Conservation (phyloP, 176 grass and related monocot species). For the Thalia dealbata region DNA sequence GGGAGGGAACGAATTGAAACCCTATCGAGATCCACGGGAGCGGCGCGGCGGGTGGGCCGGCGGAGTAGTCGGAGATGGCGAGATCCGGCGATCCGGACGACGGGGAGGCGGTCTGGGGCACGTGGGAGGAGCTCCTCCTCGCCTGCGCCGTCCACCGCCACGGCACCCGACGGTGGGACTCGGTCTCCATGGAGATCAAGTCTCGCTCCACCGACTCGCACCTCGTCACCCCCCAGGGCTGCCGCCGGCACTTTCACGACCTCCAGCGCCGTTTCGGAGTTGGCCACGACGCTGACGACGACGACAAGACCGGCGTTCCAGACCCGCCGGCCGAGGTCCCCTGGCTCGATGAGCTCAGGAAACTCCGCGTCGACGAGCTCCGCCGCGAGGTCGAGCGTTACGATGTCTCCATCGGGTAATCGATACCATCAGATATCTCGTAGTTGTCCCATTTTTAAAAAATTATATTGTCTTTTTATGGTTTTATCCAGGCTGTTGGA, state of each 20-base stretch:
- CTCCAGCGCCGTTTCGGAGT: slow-evolving; percentile 60
- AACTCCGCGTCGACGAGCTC: slow-evolving; percentile 69
- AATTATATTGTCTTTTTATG: neutral
- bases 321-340: slow-evolving; percentile 17
- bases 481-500: slow-evolving; percentile 6
- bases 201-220: slow-evolving; percentile 30
- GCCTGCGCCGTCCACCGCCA: slow-evolving; percentile 58
- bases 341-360: slow-evolving; percentile 71
- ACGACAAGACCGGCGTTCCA: neutral
- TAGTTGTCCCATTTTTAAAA: slow-evolving; percentile 9
- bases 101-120: slow-evolving; percentile 64
- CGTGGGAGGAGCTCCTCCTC: slow-evolving; percentile 78
- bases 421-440: neutral
- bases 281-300: neutral
- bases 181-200: slow-evolving; percentile 56
- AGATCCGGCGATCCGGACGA: slow-evolving; percentile 57
- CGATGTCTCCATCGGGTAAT: slow-evolving; percentile 87
- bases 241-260: slow-evolving; percentile 41
- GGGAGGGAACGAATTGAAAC: neutral
- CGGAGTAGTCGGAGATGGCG: slow-evolving; percentile 2
- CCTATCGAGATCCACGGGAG: neutral
- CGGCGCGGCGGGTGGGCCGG: neutral
- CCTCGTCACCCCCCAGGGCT: slow-evolving; percentile 33
- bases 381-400: slow-evolving; percentile 68
- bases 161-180: slow-evolving; percentile 62